Conservation (phyloP, 805 yeast genomes). For the Lachancea sp. region DNA sequence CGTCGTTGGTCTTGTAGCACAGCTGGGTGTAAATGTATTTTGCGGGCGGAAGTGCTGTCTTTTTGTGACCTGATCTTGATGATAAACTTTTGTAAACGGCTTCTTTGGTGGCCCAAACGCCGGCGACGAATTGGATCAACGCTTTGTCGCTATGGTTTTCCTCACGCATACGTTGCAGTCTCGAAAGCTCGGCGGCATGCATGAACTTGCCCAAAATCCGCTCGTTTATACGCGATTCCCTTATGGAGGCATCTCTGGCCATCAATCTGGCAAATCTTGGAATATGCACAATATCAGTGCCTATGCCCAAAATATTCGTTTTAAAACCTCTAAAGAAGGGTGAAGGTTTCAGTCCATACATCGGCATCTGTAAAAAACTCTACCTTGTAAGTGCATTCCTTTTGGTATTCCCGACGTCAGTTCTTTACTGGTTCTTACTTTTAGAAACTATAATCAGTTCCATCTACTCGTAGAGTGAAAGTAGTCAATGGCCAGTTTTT, state of each 20-base stretch:
- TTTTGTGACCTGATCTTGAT: neutral
- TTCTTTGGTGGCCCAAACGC: slow-evolving; percentile 32
- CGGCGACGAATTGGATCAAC: slow-evolving; percentile 18
- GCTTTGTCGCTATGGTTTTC: neutral
- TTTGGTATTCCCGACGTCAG: too few relatives aligned
- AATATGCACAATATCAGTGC: slow-evolving; percentile 28
- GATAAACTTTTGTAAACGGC: slow-evolving; percentile 21
- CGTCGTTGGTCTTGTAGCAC: slow-evolving; percentile 17
- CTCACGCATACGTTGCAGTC: slow-evolving; percentile 6
- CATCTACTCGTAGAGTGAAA: too few relatives aligned
- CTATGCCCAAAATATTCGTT: slow-evolving; percentile 10
- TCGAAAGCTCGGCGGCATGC: slow-evolving; percentile 18
- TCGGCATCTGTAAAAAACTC: neutral
- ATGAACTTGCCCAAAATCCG: slow-evolving; percentile 24
- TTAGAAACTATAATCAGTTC: too few relatives aligned
- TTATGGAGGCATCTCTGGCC: slow-evolving; percentile 10
- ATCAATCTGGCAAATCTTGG: slow-evolving; percentile 22
- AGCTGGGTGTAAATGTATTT: slow-evolving; percentile 24
- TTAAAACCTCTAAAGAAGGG: neutral
- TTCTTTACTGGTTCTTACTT: too few relatives aligned
- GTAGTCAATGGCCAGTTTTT: too few relatives aligned
- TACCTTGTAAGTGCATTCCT: neutral
- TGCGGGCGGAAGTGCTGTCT: slow-evolving; percentile 28
- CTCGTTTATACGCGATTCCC: slow-evolving; percentile 1
- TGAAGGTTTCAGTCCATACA: neutral